Evolutionary conservation across 2,329 filamentous ascomycete genomes (phyloP).

Genomic region (Chaetomiaceae sp.): DNA sequence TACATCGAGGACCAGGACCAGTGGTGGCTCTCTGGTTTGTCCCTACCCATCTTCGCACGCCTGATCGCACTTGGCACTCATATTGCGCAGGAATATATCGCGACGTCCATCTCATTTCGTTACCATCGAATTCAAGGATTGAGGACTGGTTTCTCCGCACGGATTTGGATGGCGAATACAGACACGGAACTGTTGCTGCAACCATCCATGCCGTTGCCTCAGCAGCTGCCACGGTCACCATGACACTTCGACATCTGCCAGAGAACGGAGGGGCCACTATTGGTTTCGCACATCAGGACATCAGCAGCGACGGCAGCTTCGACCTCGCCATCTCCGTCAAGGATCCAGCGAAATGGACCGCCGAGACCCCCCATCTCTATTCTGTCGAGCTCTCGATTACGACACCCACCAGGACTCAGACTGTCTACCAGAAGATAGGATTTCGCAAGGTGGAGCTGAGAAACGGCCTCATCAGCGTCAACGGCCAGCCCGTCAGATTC

Average conservation of each 20-base stretch:
- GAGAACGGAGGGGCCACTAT: slow-evolving; percentile 31
- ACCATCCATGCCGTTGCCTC: slow-evolving; percentile 40
- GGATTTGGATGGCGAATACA: slow-evolving; percentile 46
- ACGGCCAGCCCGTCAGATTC: slow-evolving; percentile 56
- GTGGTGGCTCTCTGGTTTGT: slow-evolving; percentile 58
- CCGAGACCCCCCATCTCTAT: slow-evolving; percentile 61
- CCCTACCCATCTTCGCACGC: neutral
- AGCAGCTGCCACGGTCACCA: slow-evolving; percentile 34
- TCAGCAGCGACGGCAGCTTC: slow-evolving; percentile 31
- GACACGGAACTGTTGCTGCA: slow-evolving; percentile 46
- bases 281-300: slow-evolving; percentile 22
- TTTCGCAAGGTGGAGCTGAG: slow-evolving; percentile 61
- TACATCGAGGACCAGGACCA: slow-evolving; percentile 69
- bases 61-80: neutral
- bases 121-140: slow-evolving; percentile 47
- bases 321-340: slow-evolving; percentile 43
- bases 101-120: slow-evolving; percentile 57
- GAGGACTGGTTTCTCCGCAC: slow-evolving; percentile 56
- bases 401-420: slow-evolving; percentile 30
- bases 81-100: slow-evolving; percentile 59
- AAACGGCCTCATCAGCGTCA: slow-evolving; percentile 56
- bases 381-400: slow-evolving; percentile 42
- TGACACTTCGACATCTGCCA: slow-evolving; percentile 40
- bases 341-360: slow-evolving; percentile 62
- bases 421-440: slow-evolving; percentile 51